Evolutionary conservation across 495 filamentous ascomycete genomes (phyloP), one percentile per base, ranked within the genome.

Genomic region (Baudoinia panamericana): DNA sequence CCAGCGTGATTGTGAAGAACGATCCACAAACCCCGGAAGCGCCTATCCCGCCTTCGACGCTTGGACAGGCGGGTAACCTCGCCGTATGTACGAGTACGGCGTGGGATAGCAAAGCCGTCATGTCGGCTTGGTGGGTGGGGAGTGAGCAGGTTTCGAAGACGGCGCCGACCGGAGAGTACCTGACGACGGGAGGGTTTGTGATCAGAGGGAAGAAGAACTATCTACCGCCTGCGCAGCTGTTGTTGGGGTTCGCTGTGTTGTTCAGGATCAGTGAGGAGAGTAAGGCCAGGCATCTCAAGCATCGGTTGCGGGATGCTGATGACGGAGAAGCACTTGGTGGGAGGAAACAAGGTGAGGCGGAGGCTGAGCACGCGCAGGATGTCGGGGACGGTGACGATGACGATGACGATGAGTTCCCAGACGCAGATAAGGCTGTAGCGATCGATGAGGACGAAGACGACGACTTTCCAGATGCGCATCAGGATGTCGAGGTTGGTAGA

Each of bases 21-120:
- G 78, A 75, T 46, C 64, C 76, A 0, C 71, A 66, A 18, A 80
- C 70, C 12, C 69, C 80, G 2, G 78, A 87, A 53, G 78, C 82
- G 0, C 85, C 87, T 0, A 88, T 97, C 36, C 78, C 90, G 8
- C 90, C 90, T 4, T 84, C 82, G 6, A 95, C 90, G 0, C 63
- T 97, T 5, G 80, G 82, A 0, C 90, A 97, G 60, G 88, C 90
- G 11, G 90, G 90, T 1, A 79, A 73, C 36, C 54, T 95, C 13
- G 76, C 78, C 2, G 82, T 96, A 19, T 75, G 80, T 32, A 82
- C 82, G 22, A 94, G 85, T 0, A 77, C 59, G 32, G 87, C 86
- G 1, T 97, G 90, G 90, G 90, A 95, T 36, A 87, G 82, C 0
- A 97, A 96, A 61, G 86, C 85, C 4, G 75, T 81, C 8, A 92